Base-by-base conservation (phyloP, 495 filamentous ascomycete species). In the Penicillium coffeae region DNA sequence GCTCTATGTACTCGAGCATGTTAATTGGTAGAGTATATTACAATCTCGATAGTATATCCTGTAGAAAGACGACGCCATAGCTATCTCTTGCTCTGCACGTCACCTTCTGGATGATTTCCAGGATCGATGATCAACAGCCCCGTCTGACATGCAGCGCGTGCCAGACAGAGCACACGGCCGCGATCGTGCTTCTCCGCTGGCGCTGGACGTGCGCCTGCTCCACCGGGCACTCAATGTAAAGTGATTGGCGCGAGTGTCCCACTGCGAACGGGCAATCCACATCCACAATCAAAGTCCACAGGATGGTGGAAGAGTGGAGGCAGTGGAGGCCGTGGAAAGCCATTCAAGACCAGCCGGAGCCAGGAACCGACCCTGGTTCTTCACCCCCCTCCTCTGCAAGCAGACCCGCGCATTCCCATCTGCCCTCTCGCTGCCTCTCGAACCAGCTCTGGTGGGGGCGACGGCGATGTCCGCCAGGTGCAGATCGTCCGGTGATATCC, bases 141-240 rank as follows among this genome's bases (percentile, higher is more conserved):
- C 45, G 57, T 60, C 60, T 60, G 54, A 63, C 60, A 58, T 63
- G 60, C 60, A 62, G 55, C 54, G 21, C 52, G 44, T 44, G 18
- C 38, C 21, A 12, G 9, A 35, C 15, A 43, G 21, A 36, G 22
- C 38, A 40, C 38, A 20, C 15, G 37, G 38, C 35, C 33, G 42
- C 42, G 49, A 51, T 51, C 49, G 22, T 45, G 21, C 30, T 38
- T 18, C 18, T 36, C 34, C 49, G 34, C 30, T 30, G 12, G 8
- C n/a, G 30, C 46, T 52, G 45, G 49, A 43, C 27, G 18, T n/a
- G n/a, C n/a, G n/a, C n/a, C n/a, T n/a, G n/a, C n/a, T n/a, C n/a
- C n/a, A n/a, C n/a, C n/a, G n/a, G n/a, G n/a, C n/a, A n/a, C n/a
- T n/a, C n/a, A n/a, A n/a, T n/a, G n/a, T n/a, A n/a, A n/a, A n/a